Base-by-base conservation (phyloP, 75 land plant genomes). In the Pseudotsuga menziesii region DNA sequence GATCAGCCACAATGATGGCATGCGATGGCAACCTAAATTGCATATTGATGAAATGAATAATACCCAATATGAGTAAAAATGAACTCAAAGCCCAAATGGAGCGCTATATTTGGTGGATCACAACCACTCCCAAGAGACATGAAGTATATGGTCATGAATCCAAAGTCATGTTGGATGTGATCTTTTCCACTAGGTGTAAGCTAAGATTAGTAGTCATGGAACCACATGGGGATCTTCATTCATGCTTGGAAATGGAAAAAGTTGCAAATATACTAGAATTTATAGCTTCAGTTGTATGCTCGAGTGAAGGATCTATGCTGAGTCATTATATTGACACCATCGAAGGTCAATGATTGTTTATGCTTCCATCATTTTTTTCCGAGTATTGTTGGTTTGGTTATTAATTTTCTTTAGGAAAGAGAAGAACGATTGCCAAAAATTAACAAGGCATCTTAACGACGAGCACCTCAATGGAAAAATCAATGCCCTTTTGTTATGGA, bases 211-310 rank as follows among this genome's bases (percentile, higher is more conserved):
- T 41, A 96, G 85, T 93, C 3, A 48, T 93, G 60, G 85, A 85
- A 80, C 92, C 92, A 41, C 84, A 88, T 80, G 92, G 89, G 35
- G 94, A 96, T 82, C 81, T 93, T 22, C 71, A 87, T 58, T 75
- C 91, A 32, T 96, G 98, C 78, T 86, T 96, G 81, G 94, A 89
- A 79, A 92, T 90, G 87, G 94, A 86, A n/a, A 96, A 96, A 94
- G 97, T 92, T 77, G 97, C 97, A 66, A 94, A 93, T 90, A 72
- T 91, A 70, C 83, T 96, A 77, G 96, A 92, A 63, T 94, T 94
- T 84, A 93, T 90, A 60, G 87, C 85, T 72, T 86, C 92, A 26
- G 87, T 84, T 5, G 80, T 57, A 29, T 81, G 77, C 22, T 78
- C 61, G 1, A 23, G 57, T 70, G 88, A 85, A 55, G 87, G 78